Percentiles rank a stretch among this genome's conserved stretches.
These are phyloP conservation scores for Metarhizium humberi DNA, from an alignment of 2,329 filamentous ascomycete species.

Conservation along the genomic window DNA sequence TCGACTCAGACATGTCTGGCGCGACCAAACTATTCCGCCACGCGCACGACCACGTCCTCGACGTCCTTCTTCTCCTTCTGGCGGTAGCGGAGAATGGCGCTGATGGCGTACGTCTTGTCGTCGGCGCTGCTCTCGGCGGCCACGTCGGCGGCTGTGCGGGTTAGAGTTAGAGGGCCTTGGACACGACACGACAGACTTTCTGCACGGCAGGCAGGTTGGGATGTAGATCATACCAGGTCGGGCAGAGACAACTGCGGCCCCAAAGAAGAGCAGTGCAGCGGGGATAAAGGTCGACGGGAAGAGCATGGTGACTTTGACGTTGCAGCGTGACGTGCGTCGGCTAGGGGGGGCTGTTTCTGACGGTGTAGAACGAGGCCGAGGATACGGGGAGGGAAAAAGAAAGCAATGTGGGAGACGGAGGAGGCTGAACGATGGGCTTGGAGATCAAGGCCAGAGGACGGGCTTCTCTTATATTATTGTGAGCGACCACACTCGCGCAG, in stretches of 20 bases:
- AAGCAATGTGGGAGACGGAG: no score
- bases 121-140: not conserved
- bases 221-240: not conserved
- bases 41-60: not conserved
- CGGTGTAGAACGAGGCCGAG: no score
- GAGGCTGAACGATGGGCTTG: no score
- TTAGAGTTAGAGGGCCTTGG: not conserved
- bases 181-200: no score
- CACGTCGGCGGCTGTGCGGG: not conserved
- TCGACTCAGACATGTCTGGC: no score
- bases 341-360: no score
- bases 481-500: no score
- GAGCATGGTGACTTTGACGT: not conserved
- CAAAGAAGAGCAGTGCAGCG: not conserved
- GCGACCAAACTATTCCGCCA: not conserved
- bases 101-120: not conserved
- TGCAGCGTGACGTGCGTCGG: no score
- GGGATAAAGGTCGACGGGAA: not conserved
- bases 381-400: no score
- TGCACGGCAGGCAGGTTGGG: no score
- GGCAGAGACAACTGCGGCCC: not conserved
- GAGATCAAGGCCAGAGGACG: no score
- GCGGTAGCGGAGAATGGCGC: not conserved
- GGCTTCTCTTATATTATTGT: no score
- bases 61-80: not conserved